Base-by-base conservation (phyloP, 2,329 filamentous ascomycete species). In the Claviceps monticola region DNA sequence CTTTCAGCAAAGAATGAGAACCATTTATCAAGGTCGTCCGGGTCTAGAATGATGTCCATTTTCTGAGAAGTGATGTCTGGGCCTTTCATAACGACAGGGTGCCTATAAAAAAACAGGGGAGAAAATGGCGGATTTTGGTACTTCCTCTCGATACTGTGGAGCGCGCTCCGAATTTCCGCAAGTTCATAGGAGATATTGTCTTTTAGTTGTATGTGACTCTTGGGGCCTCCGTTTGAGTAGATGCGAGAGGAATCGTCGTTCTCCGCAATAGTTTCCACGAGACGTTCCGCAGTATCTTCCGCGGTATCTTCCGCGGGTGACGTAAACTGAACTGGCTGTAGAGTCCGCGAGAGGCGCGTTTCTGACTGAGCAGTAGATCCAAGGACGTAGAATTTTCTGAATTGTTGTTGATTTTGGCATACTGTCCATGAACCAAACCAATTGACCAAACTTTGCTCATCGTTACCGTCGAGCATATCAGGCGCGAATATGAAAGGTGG, bases 381-480 rank as follows among this genome's bases (percentile, higher is more conserved):
- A 4, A 83, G 51, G 2, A 83, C 74, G 17, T 68, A 65, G 56
- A 83, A 82, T 39, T 71, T 74, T 36, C 78, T 72, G 57, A 73
- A 78, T 42, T 65, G 63, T 52, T 65, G 63, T 52, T 80, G 72
- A 38, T 78, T 59, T 34, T 73, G 71, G 51, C 62, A 54, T 36
- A 69, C 65, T 0, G 77, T 68, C 80, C 79, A 83, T 62, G 70
- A 76, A 1, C 75, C 78, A 60, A 82, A 83, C 74, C 77, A 82
- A 55, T 81, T 78, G 9, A 83, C 71, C 29, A 84, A 65, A 52
- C 74, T 80, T 58, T 81, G 75, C 59, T 84, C 80, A 54, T 83
- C 79, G 51, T 78, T 76, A 0, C 71, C 68, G 51, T 80, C 73
- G 46, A 83, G 75, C 1, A 56, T 61, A 3, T 66, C 58, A 14